Evolutionary conservation across 345 rosid species (phyloP).

Genomic region (Pugionium dolabratum): DNA sequence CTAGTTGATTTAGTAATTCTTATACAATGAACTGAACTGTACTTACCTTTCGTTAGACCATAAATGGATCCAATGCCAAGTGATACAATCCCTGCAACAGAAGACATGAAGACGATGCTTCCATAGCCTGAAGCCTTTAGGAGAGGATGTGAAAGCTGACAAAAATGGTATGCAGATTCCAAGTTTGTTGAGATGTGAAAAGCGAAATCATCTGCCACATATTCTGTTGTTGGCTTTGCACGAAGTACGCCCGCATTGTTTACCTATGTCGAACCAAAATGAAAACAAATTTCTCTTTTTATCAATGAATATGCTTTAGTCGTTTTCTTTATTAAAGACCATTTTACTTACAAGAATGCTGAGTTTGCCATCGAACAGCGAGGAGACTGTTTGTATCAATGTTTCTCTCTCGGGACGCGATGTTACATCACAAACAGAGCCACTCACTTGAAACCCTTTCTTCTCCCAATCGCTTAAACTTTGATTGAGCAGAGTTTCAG

Average conservation of each 20-base stretch:
- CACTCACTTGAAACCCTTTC: constrained; percentile 36
- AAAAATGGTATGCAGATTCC: constrained; percentile 52
- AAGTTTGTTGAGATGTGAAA: constrained; percentile 47
- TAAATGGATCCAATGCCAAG: constrained; percentile 37
- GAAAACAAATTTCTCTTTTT: not conserved
- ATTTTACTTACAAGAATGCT: constrained; percentile 31
- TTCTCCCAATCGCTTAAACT: constrained; percentile 28
- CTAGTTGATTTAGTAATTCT: not conserved
- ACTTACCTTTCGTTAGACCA: constrained; percentile 32
- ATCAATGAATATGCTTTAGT: too few species aligned
- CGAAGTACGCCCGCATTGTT: constrained; percentile 50
- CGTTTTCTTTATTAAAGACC: too few species aligned
- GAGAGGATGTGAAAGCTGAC: constrained; percentile 60
- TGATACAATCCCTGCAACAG: constrained; percentile 38
- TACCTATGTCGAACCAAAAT: constrained; percentile 37
- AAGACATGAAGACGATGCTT: constrained; percentile 56
- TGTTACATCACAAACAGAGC: constrained; percentile 33
- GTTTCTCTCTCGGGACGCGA: constrained; percentile 21
- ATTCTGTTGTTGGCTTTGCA: constrained; percentile 45
- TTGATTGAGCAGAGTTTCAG: not conserved
- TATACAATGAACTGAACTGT: not conserved
- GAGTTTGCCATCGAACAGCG: constrained; percentile 14
- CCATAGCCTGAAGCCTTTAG: constrained; percentile 57
- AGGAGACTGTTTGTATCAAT: constrained; percentile 21
- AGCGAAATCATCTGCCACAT: constrained; percentile 46